Percentiles rank a stretch among this genome's conserved stretches.
Evolutionary conservation across 179 eudicot genomes (phyloP).

Genomic region (Camellia oleifera): DNA sequence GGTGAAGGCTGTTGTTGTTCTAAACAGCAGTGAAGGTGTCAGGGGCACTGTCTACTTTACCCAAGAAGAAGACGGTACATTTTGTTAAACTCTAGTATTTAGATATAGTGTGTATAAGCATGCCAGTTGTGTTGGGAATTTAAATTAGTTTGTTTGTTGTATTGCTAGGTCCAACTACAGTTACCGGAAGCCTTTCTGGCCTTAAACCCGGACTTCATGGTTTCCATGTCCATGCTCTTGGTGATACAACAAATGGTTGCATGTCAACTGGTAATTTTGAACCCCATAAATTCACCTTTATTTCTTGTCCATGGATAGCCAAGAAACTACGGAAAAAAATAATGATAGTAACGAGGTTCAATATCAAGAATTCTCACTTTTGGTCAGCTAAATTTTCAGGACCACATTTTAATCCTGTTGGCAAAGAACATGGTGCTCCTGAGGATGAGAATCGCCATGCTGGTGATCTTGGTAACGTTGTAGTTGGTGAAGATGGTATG

Average conservation of each 20-base stretch:
- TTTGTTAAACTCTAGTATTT: neutral
- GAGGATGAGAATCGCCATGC: conserved; percentile 85
- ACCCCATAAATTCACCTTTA: neutral
- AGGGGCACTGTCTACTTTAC: conserved; percentile 68
- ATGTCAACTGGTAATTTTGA: conserved; percentile 73
- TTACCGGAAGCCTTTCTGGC: conserved; percentile 75
- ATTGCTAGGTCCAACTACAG: conserved; percentile 71
- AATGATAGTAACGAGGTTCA: neutral
- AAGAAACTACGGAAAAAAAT: neutral
- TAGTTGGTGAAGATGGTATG: conserved; percentile 85
- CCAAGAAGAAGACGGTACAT: conserved; percentile 86
- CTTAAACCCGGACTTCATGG: conserved; percentile 91
- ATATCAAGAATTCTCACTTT: neutral
- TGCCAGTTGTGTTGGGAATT: neutral
- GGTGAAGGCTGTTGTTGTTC: conserved; percentile 93
- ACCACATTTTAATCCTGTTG: conserved; percentile 83
- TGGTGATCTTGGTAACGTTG: conserved; percentile 93
- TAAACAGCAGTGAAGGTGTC: conserved; percentile 71
- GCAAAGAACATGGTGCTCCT: conserved; percentile 93
- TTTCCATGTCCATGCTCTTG: conserved; percentile 92
- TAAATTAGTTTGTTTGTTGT: conserved; percentile 8
- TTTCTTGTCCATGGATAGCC: neutral
- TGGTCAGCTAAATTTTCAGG: conserved; percentile 36
- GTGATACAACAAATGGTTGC: conserved; percentile 96
- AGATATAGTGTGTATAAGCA: neutral